phyloP scores from a whole-genome alignment of 2,329 filamentous ascomycete genomes.

The Colletotrichum sp. region DNA sequence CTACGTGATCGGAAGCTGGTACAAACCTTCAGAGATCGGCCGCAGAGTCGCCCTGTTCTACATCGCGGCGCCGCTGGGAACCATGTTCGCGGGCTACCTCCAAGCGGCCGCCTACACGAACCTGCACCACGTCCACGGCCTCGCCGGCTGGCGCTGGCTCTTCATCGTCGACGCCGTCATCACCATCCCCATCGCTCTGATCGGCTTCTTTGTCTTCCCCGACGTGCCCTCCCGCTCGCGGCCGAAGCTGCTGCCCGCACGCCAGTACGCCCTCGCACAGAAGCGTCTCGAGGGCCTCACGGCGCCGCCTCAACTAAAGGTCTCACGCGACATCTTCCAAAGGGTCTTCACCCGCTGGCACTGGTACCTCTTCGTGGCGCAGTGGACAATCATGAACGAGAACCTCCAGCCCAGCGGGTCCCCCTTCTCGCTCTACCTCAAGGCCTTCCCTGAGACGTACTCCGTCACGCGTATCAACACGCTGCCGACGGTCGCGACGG shows the following conservation, averaged over 20 bases:
- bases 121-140: conserved; percentile 51
- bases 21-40: conserved; percentile 41
- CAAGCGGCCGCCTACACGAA: conserved; percentile 61
- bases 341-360: conserved; percentile 44
- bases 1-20: conserved; percentile 50
- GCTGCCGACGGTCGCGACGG: conserved; percentile 42
- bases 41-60: conserved; percentile 56
- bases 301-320: conserved; percentile 31
- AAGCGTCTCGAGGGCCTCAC: conserved; percentile 31
- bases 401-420: conserved; percentile 36
- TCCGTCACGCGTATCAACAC: conserved; percentile 45
- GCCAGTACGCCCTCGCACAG: conserved; percentile 32
- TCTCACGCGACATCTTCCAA: conserved; percentile 38
- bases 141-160: conserved; percentile 58
- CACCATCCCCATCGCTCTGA: conserved; percentile 57
- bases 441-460: conserved; percentile 37
- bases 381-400: conserved; percentile 43
- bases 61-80: conserved; percentile 54
- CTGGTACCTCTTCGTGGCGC: conserved; percentile 40
- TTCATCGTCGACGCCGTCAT: conserved; percentile 67
- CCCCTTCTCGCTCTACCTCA: conserved; percentile 46
- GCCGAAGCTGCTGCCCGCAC: conserved; percentile 34
- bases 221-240: conserved; percentile 33
- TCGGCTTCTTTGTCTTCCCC: conserved; percentile 42
- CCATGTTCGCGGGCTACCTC: conserved; percentile 62